Evolutionary conservation across 257 asterid genomes (phyloP).

Genomic region (Lithospermum erythrorhizon): DNA sequence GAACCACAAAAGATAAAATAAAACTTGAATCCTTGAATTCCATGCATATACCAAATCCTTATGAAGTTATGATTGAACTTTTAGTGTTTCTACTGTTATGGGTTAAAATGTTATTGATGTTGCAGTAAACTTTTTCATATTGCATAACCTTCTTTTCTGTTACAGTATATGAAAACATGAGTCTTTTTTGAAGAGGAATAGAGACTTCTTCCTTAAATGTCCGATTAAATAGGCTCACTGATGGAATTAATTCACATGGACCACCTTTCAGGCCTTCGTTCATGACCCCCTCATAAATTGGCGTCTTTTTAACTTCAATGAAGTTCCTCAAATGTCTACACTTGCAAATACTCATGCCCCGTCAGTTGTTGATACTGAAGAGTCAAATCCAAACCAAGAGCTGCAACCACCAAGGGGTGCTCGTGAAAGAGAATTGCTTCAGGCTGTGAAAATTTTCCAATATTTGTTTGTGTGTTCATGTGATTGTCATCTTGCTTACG

Average conservation of each 20-base stretch:
- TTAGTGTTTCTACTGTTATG: background rate
- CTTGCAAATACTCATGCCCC: conserved; percentile 50
- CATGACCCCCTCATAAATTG: conserved; percentile 97
- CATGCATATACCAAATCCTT: background rate
- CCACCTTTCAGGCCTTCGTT: conserved; percentile 76
- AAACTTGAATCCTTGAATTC: background rate
- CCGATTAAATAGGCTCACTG: background rate
- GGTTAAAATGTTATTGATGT: background rate
- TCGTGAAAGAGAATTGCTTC: conserved; percentile 92
- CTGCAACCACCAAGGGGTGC: conserved; percentile 75
- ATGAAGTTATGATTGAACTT: background rate
- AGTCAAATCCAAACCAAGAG: conserved; percentile 48
- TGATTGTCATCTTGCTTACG: conserved; percentile 3
- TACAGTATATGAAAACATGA: background rate
- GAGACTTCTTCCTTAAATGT: background rate
- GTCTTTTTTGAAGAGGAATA: background rate
- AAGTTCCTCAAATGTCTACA: conserved; percentile 86
- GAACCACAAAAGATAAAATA: too few species aligned
- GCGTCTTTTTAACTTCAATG: conserved; percentile 98
- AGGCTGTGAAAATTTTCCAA: conserved; percentile 29
- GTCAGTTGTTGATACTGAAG: conserved; percentile 55
- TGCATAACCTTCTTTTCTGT: background rate
- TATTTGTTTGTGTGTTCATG: background rate
- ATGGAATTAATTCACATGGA: background rate
- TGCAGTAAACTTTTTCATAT: background rate